Conservation (phyloP, 2,329 filamentous ascomycete genomes). For the Ophiostoma angusticollis region DNA sequence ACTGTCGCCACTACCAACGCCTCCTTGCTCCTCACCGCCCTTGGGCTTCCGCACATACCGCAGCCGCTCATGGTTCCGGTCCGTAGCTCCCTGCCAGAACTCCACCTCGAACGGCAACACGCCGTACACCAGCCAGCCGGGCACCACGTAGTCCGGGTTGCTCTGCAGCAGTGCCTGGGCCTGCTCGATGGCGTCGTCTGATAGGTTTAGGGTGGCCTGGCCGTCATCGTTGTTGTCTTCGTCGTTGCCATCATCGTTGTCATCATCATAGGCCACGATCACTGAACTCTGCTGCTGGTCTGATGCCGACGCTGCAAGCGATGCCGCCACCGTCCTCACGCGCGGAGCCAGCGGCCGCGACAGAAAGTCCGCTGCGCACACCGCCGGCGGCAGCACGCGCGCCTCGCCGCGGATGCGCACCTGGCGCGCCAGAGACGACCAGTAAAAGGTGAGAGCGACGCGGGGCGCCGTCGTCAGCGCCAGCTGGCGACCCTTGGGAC, state of each 20-base stretch:
- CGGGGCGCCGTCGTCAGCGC: neutral
- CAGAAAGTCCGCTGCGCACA: conserved; percentile 8
- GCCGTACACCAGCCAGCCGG: conserved; percentile 11
- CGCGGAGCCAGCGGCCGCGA: conserved; percentile 7
- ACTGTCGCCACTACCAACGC: neutral
- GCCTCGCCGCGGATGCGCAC: conserved; percentile 9
- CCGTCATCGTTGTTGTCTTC: too few species aligned
- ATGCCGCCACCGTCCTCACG: conserved; percentile 5
- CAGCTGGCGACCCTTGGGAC: conserved; percentile 11
- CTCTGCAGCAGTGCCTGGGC: neutral
- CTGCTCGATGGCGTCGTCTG: too few species aligned
- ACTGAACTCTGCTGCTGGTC: conserved; percentile 7
- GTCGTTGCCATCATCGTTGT: too few species aligned
- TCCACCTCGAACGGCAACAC: conserved; percentile 9
- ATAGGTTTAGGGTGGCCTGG: too few species aligned
- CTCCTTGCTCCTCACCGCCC: neutral
- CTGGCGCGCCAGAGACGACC: conserved; percentile 9
- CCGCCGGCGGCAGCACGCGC: neutral
- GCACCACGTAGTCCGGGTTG: conserved; percentile 8
- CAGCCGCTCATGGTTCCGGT: conserved; percentile 10
- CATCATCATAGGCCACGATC: neutral
- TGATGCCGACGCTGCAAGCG: too few species aligned
- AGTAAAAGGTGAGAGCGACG: conserved; percentile 12
- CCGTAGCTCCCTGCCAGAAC: conserved; percentile 12
- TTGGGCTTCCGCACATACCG: conserved; percentile 6